These are phyloP conservation scores for Aspergillus nomiae DNA, from an alignment of 2,329 filamentous ascomycete genomes.

Conservation along the genomic window DNA sequence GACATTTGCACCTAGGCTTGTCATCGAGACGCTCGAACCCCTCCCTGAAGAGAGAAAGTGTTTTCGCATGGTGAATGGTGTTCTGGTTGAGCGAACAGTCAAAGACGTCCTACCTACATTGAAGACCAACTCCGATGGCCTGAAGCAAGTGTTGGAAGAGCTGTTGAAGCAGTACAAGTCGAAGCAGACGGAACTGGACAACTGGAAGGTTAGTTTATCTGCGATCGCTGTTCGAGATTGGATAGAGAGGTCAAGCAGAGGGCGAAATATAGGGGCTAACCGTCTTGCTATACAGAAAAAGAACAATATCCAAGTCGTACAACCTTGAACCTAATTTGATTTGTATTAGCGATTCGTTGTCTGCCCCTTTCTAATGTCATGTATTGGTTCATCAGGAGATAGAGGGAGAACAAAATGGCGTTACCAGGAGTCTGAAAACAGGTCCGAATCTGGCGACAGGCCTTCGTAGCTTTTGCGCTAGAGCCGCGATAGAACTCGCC, in stretches of 20 bases:
- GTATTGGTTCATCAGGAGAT: background rate
- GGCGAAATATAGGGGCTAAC: constrained; percentile 2
- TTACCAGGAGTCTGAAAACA: background rate
- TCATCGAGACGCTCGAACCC: constrained; percentile 86
- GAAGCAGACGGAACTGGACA: constrained; percentile 93
- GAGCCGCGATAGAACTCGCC: background rate
- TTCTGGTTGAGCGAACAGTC: constrained; percentile 90
- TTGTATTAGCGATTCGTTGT: constrained; percentile 2
- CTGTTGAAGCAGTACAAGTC: constrained; percentile 94
- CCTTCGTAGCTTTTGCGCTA: background rate
- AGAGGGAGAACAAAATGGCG: background rate
- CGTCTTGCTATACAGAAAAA: constrained; percentile 43
- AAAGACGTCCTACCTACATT: constrained; percentile 88
- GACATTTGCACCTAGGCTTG: constrained; percentile 63
- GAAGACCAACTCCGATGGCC: constrained; percentile 88
- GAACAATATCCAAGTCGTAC: constrained; percentile 53
- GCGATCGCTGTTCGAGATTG: too few relatives aligned
- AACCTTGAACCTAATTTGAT: constrained; percentile 31
- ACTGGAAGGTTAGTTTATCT: constrained; percentile 77
- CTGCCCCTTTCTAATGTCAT: background rate
- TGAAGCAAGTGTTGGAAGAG: constrained; percentile 93
- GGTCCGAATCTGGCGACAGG: too few relatives aligned
- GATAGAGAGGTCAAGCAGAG: background rate
- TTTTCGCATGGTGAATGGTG: constrained; percentile 98
- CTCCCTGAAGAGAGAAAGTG: constrained; percentile 87